A percentile compares a stretch with the other conserved stretches of the same genome.
These are phyloP conservation scores for Penicillium sp. DNA, from an alignment of 2,329 filamentous ascomycete genomes.

Conservation along the genomic window DNA sequence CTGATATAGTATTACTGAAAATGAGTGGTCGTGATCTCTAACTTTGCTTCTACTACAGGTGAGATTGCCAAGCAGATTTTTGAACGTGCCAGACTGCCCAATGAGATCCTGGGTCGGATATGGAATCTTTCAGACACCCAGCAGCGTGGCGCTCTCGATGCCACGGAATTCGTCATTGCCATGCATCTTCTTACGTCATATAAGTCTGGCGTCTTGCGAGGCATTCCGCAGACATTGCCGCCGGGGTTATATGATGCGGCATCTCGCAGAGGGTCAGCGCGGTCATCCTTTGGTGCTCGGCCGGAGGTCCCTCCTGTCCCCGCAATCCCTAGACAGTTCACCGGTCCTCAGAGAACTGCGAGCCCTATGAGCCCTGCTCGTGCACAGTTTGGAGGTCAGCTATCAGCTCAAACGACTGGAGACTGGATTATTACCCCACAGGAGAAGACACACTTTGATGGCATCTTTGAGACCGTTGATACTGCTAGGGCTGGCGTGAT, in stretches of 20 bases:
- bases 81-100: conserved; percentile 84
- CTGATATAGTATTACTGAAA: too few relatives aligned
- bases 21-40: too few relatives aligned
- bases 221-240: conserved; percentile 75
- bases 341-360: conserved; percentile 56
- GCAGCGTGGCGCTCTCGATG: conserved; percentile 79
- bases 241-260: conserved; percentile 88
- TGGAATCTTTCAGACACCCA: conserved; percentile 95
- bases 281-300: conserved; percentile 52
- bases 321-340: conserved; percentile 79
- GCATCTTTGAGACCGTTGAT: conserved; percentile 80
- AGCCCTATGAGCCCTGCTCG: conserved; percentile 52
- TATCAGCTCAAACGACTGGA: conserved; percentile 55
- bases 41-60: conserved; percentile 46
- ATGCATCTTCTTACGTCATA: conserved; percentile 95
- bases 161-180: conserved; percentile 93
- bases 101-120: conserved; percentile 87
- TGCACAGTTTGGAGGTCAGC: conserved; percentile 49
- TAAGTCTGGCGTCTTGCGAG: conserved; percentile 77
- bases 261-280: conserved; percentile 60
- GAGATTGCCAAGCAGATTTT: conserved; percentile 92
- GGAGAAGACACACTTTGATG: conserved; percentile 86
- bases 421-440: conserved; percentile 81
- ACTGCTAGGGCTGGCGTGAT: conserved; percentile 77
- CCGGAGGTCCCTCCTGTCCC: conserved; percentile 57